A percentile compares a stretch with the other conserved stretches of the same genome.
phyloP scores from a whole-genome alignment of 768 basidiomycete species.

The Russula vinacea region DNA sequence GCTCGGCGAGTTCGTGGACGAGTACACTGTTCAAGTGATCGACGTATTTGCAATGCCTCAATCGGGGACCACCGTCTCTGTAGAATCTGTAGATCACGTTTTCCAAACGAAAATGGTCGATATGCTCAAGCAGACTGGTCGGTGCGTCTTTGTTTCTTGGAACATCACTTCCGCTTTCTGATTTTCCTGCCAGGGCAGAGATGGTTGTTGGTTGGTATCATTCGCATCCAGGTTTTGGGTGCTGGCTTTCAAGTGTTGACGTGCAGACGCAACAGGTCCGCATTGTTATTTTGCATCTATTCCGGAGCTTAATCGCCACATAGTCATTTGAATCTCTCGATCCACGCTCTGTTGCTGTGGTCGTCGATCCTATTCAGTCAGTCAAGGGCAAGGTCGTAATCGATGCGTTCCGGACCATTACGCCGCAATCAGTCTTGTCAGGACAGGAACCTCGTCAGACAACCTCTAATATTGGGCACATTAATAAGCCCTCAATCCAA shows the following conservation, averaged over 20 bases:
- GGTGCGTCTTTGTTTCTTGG: slow-evolving; percentile 49
- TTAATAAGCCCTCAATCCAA: slow-evolving; percentile 99
- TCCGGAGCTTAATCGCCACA: slow-evolving; percentile 10
- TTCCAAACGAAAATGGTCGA: slow-evolving; percentile 99
- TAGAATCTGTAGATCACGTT: slow-evolving; percentile 97
- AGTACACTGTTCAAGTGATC: slow-evolving; percentile 90
- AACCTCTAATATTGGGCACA: slow-evolving; percentile 96
- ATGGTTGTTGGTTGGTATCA: slow-evolving; percentile 99
- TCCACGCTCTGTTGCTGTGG: slow-evolving; percentile 91
- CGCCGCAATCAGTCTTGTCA: slow-evolving; percentile 81
- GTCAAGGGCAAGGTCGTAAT: slow-evolving; percentile 99
- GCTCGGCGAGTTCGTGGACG: slow-evolving; percentile 98
- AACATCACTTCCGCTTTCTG: not conserved
- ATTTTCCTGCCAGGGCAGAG: slow-evolving; percentile 61
- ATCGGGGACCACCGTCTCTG: slow-evolving; percentile 94
- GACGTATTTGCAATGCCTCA: slow-evolving; percentile 99
- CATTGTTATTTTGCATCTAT: slow-evolving; percentile 18
- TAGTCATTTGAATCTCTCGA: slow-evolving; percentile 97
- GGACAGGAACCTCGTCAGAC: slow-evolving; percentile 96
- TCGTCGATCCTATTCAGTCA: slow-evolving; percentile 97
- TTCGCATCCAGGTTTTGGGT: slow-evolving; percentile 99
- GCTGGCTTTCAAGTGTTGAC: slow-evolving; percentile 98
- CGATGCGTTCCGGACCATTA: slow-evolving; percentile 97
- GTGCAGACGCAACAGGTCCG: slow-evolving; percentile 96
- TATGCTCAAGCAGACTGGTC: slow-evolving; percentile 98